Evolutionary conservation across 129 eudicot species (phyloP), one percentile per base, ranked within the genome.

Genomic region (Dittrichia graveolens): DNA sequence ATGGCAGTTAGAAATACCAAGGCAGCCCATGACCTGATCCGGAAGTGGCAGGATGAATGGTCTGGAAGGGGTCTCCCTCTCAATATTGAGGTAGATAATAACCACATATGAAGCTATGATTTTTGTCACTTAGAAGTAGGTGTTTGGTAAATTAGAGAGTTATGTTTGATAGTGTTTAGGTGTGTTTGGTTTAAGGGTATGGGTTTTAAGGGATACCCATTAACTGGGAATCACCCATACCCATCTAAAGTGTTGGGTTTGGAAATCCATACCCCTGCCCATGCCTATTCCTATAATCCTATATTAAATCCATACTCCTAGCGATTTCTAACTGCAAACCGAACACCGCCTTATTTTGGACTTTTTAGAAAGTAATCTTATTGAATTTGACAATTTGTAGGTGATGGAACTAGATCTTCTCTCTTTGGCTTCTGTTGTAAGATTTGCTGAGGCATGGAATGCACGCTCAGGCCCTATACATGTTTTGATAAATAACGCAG

Each of bases 1-100:
- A 93, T 93, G 98, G 98, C 98, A 8, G 96, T 90, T 55, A 88
- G 98, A 73, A 90, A 90, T 40, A 52, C 92, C n/a, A 86, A 79
- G 63, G 87, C 85, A 10, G 98, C 95, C 44, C 75, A 83, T 80
- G 92, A 80, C 13, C 73, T 83, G 73, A 90, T 93, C 57, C 74
- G 74, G 61, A 87, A 83, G 65, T 92, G 98, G 98, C 98, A 92
- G 82, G 84, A 84, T 42, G 90, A 90, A 37, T 90, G 92, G 95
- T 85, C 90, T 47, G 95, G 89, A 65, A 88, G 16, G 75, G 89
- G 98, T 47, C 89, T 90, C 78, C 89, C 96, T 63, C 92, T 93
- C 54, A 73, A 93, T 75, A 85, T 93, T 53, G 98, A 93, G 96
- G 98, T 93, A 83, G 15, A 41, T 50, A 62, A 3, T 70, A 42